Conservation (phyloP, 768 basidiomycete genomes). For the Suillus lakei region DNA sequence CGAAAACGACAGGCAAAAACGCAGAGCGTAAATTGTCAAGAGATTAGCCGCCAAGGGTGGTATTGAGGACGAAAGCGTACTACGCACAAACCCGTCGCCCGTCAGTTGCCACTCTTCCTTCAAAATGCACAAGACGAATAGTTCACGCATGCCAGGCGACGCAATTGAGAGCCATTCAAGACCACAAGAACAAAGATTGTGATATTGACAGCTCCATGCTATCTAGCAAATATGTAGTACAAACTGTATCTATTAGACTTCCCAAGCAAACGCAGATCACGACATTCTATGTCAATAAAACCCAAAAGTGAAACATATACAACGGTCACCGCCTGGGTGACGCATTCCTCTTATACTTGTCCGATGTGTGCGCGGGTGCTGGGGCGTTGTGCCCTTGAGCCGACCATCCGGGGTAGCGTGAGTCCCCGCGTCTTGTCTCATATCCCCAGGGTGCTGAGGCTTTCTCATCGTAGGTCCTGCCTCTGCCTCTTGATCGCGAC, state of each 20-base stretch:
- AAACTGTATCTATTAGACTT: slow-evolving; percentile 17
- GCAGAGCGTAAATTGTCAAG: not conserved
- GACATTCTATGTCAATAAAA: slow-evolving; percentile 12
- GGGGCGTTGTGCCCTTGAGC: slow-evolving; percentile 26
- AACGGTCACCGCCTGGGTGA: slow-evolving; percentile 49
- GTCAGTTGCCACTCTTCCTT: no score
- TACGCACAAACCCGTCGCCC: not conserved
- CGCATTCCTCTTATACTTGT: slow-evolving; percentile 45
- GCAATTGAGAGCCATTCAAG: no score
- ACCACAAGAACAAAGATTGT: not conserved
- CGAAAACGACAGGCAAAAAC: not conserved
- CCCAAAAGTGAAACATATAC: slow-evolving; percentile 13
- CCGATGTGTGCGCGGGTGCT: slow-evolving; percentile 33
- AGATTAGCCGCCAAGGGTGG: not conserved
- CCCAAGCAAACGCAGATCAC: slow-evolving; percentile 5
- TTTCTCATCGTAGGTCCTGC: slow-evolving; percentile 38
- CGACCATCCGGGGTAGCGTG: slow-evolving; percentile 25
- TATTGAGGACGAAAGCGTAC: not conserved
- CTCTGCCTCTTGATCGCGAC: slow-evolving; percentile 39
- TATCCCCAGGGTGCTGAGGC: slow-evolving; percentile 6
- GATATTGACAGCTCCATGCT: slow-evolving; percentile 5
- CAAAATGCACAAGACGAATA: no score
- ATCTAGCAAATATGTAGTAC: slow-evolving; percentile 19
- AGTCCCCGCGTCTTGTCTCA: slow-evolving; percentile 25
- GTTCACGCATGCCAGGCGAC: no score